A percentile compares a stretch with the other conserved stretches of the same genome.
Evolutionary conservation across 176 grass and related monocot species (phyloP).

Genomic region (Carex kokanica): DNA sequence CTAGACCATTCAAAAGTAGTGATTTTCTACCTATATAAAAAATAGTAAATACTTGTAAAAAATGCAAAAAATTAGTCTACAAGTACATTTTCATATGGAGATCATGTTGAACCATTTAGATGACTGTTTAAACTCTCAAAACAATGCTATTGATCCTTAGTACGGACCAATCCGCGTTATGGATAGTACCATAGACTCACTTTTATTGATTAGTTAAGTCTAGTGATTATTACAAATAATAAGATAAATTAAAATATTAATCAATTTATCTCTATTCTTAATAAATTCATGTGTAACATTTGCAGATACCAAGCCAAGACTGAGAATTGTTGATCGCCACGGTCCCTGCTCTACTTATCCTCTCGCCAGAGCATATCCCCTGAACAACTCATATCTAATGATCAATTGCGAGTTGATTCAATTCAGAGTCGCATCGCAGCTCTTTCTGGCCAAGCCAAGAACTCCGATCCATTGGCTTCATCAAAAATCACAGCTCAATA

Average conservation of each 20-base stretch:
- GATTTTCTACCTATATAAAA: too few relatives aligned
- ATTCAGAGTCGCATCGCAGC: constrained; percentile 5
- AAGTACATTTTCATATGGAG: too few relatives aligned
- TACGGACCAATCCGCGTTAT: too few relatives aligned
- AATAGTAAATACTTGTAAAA: too few relatives aligned
- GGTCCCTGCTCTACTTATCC: constrained; percentile 19
- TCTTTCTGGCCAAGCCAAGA: background rate
- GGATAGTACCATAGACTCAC: too few relatives aligned
- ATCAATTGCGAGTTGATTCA: constrained; percentile 8
- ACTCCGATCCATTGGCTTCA: background rate
- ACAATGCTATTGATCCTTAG: too few relatives aligned
- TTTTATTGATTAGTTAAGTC: background rate
- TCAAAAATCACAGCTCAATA: constrained; percentile 2
- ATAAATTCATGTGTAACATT: background rate
- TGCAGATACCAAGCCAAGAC: background rate
- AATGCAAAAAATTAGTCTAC: too few relatives aligned
- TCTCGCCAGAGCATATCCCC: background rate
- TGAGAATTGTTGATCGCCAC: background rate
- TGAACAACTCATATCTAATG: constrained; percentile 6
- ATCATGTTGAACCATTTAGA: too few relatives aligned
- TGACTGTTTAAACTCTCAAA: too few relatives aligned
- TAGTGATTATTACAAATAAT: background rate
- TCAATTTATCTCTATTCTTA: background rate
- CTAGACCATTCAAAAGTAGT: too few relatives aligned
- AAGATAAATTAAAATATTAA: background rate